A percentile compares a stretch with the other conserved stretches of the same genome.
These are phyloP conservation scores for Pachysolen tannophilus DNA, from an alignment of 805 yeast species.

Conservation along the genomic window DNA sequence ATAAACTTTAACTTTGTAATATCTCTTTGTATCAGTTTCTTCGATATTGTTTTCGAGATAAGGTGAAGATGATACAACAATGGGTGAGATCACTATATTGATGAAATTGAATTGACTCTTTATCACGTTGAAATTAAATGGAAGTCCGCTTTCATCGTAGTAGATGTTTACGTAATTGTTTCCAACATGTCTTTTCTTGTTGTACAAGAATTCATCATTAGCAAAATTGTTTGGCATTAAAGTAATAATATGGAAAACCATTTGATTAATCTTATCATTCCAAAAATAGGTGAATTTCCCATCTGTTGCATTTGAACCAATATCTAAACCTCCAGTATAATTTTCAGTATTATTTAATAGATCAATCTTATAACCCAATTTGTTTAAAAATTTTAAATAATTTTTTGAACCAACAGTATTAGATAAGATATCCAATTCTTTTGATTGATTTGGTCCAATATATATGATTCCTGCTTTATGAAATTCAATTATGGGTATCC, in stretches of 20 bases:
- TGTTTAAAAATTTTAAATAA: slow-evolving; percentile 50
- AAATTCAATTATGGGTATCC: slow-evolving; percentile 70
- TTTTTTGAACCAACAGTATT: slow-evolving; percentile 57
- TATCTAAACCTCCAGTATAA: slow-evolving; percentile 74
- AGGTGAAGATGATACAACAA: slow-evolving; percentile 19
- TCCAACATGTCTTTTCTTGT: slow-evolving; percentile 81
- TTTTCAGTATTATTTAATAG: slow-evolving; percentile 47
- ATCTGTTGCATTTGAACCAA: slow-evolving; percentile 49
- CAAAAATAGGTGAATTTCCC: slow-evolving; percentile 72
- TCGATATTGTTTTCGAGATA: neutral
- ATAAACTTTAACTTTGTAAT: slow-evolving; percentile 55
- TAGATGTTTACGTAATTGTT: slow-evolving; percentile 75
- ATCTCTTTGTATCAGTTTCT: slow-evolving; percentile 16
- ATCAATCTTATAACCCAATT: slow-evolving; percentile 53
- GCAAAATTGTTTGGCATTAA: slow-evolving; percentile 55
- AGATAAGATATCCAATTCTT: slow-evolving; percentile 55
- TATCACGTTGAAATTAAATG: slow-evolving; percentile 63
- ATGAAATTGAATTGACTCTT: slow-evolving; percentile 78
- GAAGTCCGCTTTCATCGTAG: slow-evolving; percentile 66
- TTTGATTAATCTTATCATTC: slow-evolving; percentile 63
- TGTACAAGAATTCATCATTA: slow-evolving; percentile 33
- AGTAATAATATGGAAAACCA: slow-evolving; percentile 74
- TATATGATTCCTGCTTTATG: slow-evolving; percentile 76
- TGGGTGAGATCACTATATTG: slow-evolving; percentile 71
- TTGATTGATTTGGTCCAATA: slow-evolving; percentile 57